Evolutionary conservation across 495 filamentous ascomycete species (phyloP), one percentile per base, ranked within the genome.

Genomic region (Talaromyces nanjingensis): DNA sequence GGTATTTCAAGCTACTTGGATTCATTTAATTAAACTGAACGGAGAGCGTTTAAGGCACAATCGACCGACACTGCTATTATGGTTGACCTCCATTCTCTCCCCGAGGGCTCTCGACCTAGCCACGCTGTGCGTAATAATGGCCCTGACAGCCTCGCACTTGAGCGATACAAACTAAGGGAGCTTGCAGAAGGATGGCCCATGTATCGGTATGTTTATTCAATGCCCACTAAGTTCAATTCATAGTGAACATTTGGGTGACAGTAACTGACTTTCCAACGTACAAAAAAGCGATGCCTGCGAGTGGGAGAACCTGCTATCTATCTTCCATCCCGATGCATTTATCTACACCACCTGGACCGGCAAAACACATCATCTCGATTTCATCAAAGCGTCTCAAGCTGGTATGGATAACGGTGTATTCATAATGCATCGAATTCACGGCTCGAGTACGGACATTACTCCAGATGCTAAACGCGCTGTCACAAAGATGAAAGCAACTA

Each of bases 401-500:
- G 85, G 85, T 66, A 86, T 87, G 75, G 75, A 79, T 42, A 75
- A 78, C 2, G 86, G 84, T 47, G 85, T 83, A 29, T 88, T 87
- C 74, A 87, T 89, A 75, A 85, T 87, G 84, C 85, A 88, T 68
- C 83, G 85, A 62, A 79, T 82, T 71, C 85, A 86, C 70, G 85
- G 85, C 27, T 79, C 78, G 0, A 76, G 83, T 7, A 84, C 77
- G 5, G 86, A 89, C 64, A 80, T 88, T 57, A 77, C 71, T 34
- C 64, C 72, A 16, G 65, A 67, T 37, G 75, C 63, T 18, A 66
- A 45, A 27, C 83, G 85, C n/a, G 86, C 85, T n/a, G 80, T 89
- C 6, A 84, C 84, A 64, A 89, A 88, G 73, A 84, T 89, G 83
- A 89, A 89, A 71, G 86, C 86, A 2, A 87, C 85, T 49, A 89